A percentile compares a stretch with the other conserved stretches of the same genome.
phyloP scores from a whole-genome alignment of 78 protist genomes.

The Cavenderia fasciculata region DNA sequence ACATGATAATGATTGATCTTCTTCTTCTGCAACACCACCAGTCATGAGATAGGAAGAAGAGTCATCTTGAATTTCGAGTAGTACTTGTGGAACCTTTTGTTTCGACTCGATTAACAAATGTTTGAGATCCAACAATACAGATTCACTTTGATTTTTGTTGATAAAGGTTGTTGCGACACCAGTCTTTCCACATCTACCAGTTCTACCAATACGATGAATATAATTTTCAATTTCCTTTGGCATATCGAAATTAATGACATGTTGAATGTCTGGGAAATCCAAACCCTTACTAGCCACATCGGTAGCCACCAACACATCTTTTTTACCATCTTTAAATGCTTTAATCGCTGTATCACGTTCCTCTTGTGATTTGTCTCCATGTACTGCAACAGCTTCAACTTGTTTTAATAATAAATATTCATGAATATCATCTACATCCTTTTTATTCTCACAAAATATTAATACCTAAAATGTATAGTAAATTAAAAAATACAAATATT shows the following conservation, averaged over 20 bases:
- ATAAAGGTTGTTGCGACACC: slow-evolving; percentile 95
- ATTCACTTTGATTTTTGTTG: slow-evolving; percentile 79
- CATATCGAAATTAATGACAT: slow-evolving; percentile 96
- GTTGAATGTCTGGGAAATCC: slow-evolving; percentile 95
- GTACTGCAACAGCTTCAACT: slow-evolving; percentile 85
- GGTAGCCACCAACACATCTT: slow-evolving; percentile 96
- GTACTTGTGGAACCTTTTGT: slow-evolving; percentile 80
- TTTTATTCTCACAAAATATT: slow-evolving; percentile 95
- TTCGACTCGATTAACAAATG: slow-evolving; percentile 96
- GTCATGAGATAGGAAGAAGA: no score
- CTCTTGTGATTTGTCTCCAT: slow-evolving; percentile 95
- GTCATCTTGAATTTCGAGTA: slow-evolving; percentile 61
- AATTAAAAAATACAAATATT: no score
- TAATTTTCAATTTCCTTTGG: slow-evolving; percentile 97
- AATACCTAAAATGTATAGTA: slow-evolving; percentile 74
- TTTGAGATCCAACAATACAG: slow-evolving; percentile 94
- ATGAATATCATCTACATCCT: slow-evolving; percentile 98
- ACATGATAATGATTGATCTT: slow-evolving; percentile 71
- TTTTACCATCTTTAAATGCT: slow-evolving; percentile 83
- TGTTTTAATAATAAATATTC: slow-evolving; percentile 96
- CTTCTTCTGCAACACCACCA: neutral
- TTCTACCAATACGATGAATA: slow-evolving; percentile 96
- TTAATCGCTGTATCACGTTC: slow-evolving; percentile 95
- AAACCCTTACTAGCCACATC: slow-evolving; percentile 94
- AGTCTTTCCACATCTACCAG: slow-evolving; percentile 97